Conservation (phyloP, 2,329 filamentous ascomycete species). For the Ascochyta viciae-villosae region DNA sequence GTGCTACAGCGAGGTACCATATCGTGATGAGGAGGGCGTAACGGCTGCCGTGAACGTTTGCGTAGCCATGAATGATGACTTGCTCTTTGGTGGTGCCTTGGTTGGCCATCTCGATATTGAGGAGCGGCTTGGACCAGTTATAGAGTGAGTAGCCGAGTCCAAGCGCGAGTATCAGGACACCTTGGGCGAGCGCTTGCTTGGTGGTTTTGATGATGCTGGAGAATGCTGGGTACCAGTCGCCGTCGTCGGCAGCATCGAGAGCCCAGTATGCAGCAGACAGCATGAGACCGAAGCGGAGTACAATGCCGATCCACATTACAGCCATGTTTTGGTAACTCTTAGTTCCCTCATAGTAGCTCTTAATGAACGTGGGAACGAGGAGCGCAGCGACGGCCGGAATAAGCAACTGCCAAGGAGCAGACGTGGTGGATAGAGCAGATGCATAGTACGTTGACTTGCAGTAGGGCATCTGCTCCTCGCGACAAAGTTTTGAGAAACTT, state of each 20-base stretch:
- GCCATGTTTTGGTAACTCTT: constrained; percentile 88
- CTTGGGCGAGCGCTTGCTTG: constrained; percentile 80
- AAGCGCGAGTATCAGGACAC: constrained; percentile 79
- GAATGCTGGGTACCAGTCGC: constrained; percentile 73
- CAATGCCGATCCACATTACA: constrained; percentile 81
- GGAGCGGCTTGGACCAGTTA: constrained; percentile 82
- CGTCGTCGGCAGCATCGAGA: constrained; percentile 87
- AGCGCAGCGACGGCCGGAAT: constrained; percentile 80
- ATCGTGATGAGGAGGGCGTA: constrained; percentile 86
- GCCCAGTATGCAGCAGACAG: constrained; percentile 85
- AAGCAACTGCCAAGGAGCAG: constrained; percentile 84
- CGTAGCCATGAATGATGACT: constrained; percentile 86
- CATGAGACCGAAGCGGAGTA: constrained; percentile 77
- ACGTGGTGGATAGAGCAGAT: constrained; percentile 89
- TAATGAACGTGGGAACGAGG: constrained; percentile 75
- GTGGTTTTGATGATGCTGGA: constrained; percentile 68
- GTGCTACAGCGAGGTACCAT: constrained; percentile 75
- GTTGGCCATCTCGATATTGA: constrained; percentile 67
- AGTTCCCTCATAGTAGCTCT: constrained; percentile 81
- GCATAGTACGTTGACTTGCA: constrained; percentile 96
- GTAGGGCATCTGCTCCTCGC: constrained; percentile 98
- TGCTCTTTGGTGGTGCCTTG: constrained; percentile 46
- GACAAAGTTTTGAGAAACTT: constrained; percentile 89
- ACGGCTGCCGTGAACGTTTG: constrained; percentile 88
- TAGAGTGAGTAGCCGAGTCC: constrained; percentile 86